These are phyloP conservation scores for Osmanthus fragrans DNA, from an alignment of 257 asterid species.

Conservation along the genomic window DNA sequence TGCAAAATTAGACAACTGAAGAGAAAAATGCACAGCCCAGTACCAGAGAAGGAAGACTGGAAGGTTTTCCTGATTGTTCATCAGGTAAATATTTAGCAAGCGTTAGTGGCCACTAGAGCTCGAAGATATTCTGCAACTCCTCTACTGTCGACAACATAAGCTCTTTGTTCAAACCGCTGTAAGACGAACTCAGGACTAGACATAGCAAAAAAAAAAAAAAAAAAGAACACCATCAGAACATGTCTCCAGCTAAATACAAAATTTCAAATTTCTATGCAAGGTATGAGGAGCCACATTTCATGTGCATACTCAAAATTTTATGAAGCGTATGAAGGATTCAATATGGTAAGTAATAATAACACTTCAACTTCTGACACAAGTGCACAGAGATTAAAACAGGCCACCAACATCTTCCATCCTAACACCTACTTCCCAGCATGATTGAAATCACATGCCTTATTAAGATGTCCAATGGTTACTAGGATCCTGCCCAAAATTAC, in stretches of 20 bases:
- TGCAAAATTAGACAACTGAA: not conserved
- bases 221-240: constrained; percentile 28
- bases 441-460: not conserved
- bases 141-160: constrained; percentile 79
- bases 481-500: not conserved
- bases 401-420: not conserved
- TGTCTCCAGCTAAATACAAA: not conserved
- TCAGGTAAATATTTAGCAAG: constrained; percentile 87
- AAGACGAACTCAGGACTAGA: constrained; percentile 89
- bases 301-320: constrained; percentile 1
- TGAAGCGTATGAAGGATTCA: not conserved
- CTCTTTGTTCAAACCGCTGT: constrained; percentile 90
- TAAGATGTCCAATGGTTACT: not conserved
- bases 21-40: constrained; percentile 13
- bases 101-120: constrained; percentile 84
- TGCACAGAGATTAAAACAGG: not conserved
- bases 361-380: not conserved
- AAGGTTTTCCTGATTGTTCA: constrained; percentile 87
- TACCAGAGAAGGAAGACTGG: constrained; percentile 96
- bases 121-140: constrained; percentile 89
- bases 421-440: not conserved
- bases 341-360: not conserved
- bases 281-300: not conserved
- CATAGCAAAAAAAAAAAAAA: constrained; percentile 13
- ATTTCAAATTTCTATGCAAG: not conserved